Percentiles rank a stretch among this genome's conserved stretches.
Conservation (phyloP, 805 yeast genomes). For the Yarrowia sp. region DNA sequence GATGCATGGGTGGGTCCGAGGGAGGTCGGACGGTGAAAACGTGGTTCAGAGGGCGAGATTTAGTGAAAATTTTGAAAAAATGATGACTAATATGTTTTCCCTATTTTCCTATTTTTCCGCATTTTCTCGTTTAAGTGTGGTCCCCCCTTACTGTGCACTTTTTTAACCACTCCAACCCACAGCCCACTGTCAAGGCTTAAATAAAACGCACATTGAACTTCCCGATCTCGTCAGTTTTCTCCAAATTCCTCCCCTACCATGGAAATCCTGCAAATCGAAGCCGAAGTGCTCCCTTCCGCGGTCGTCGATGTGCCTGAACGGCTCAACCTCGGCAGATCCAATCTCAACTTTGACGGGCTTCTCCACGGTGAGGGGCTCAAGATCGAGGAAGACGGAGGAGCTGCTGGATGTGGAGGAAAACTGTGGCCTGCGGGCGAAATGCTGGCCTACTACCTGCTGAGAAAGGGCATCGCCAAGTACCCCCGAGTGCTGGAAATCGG, state of each 20-base stretch:
- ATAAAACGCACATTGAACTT: no score
- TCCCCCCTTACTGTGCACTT: no score
- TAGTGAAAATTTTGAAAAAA: no score
- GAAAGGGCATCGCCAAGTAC: conserved; percentile 44
- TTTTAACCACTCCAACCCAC: no score
- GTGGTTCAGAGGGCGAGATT: no score
- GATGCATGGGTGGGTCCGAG: no score
- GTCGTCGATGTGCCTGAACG: conserved; percentile 50
- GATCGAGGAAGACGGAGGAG: conserved; percentile 64
- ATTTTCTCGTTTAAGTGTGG: no score
- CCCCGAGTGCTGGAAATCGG: conserved; percentile 59
- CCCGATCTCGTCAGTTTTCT: no score
- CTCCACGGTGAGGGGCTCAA: conserved; percentile 50
- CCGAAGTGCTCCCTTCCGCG: conserved; percentile 46
- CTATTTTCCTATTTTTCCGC: no score
- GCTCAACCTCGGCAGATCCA: conserved; percentile 52
- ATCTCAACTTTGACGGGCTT: conserved; percentile 54
- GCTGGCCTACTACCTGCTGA: conserved; percentile 55
- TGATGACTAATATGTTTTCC: no score
- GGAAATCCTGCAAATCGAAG: conserved; percentile 38
- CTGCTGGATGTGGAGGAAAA: conserved; percentile 68
- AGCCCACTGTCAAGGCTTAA: no score
- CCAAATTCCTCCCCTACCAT: neutral
- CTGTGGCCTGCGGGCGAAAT: conserved; percentile 69
- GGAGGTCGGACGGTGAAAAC: no score